Conservation (phyloP, 257 asterid species). For the Penstemon newberryi region DNA sequence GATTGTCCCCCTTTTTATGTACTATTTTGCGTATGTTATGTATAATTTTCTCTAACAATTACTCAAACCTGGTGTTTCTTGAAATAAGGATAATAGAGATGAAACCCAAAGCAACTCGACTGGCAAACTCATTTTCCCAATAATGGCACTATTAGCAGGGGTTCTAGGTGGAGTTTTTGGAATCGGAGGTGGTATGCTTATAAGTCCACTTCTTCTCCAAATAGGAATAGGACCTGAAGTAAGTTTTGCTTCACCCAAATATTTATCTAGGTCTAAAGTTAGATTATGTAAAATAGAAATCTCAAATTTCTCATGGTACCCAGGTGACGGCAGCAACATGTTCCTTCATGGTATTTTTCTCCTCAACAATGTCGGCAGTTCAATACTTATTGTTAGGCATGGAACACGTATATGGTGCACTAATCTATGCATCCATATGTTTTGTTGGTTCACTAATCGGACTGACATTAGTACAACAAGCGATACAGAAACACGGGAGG, state of each 20-base stretch:
- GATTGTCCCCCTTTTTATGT: not conserved
- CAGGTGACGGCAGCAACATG: conserved; percentile 91
- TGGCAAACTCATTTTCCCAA: conserved; percentile 54
- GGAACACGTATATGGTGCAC: conserved; percentile 54
- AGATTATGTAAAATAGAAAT: not conserved
- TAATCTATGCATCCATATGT: conserved; percentile 54
- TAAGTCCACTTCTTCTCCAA: conserved; percentile 82
- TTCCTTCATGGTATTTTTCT: conserved; percentile 89
- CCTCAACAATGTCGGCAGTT: conserved; percentile 84
- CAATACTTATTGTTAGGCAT: conserved; percentile 75
- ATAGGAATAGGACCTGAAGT: conserved; percentile 80
- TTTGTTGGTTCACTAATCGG: conserved; percentile 64
- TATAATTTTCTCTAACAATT: not conserved
- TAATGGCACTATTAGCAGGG: conserved; percentile 83
- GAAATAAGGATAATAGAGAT: conserved; percentile 45
- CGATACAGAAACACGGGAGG: conserved; percentile 62
- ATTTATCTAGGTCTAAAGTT: not conserved
- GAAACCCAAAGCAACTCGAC: conserved; percentile 22
- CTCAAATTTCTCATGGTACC: not conserved
- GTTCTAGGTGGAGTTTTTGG: conserved; percentile 83
- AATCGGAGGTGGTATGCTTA: conserved; percentile 95
- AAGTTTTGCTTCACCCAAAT: conserved; percentile 22
- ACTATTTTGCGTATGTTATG: not conserved
- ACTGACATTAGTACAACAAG: conserved; percentile 58
- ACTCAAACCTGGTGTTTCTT: conserved; percentile 6